A percentile compares a stretch with the other conserved stretches of the same genome.
These are phyloP conservation scores for Xylaria digitata DNA, from an alignment of 2,329 filamentous ascomycete genomes.

Conservation along the genomic window DNA sequence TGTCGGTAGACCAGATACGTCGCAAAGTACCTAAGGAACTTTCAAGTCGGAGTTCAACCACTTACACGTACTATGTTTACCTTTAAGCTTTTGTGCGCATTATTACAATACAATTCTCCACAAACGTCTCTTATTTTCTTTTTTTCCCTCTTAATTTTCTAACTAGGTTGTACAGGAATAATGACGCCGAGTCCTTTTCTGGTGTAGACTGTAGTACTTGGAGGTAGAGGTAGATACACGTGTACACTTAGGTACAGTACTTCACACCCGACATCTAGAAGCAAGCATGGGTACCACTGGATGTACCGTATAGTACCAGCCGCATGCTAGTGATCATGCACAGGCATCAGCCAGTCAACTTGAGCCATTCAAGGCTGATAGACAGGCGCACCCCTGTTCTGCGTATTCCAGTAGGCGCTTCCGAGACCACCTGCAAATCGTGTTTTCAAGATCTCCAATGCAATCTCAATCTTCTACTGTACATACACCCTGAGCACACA, in stretches of 20 bases:
- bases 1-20: not conserved
- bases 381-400: conserved; percentile 20
- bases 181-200: not conserved
- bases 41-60: not conserved
- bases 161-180: not conserved
- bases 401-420: conserved; percentile 25
- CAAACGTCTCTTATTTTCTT: too few species aligned
- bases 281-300: not conserved
- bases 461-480: conserved; percentile 46
- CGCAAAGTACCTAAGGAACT: not conserved
- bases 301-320: conserved; percentile 6
- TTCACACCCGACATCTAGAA: not conserved
- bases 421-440: conserved; percentile 27
- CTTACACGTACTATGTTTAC: not conserved
- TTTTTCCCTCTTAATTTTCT: not conserved
- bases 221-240: not conserved
- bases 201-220: too few species aligned
- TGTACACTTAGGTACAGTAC: not conserved
- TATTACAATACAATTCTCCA: too few species aligned
- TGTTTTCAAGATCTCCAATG: conserved; percentile 43
- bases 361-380: conserved; percentile 30
- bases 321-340: conserved; percentile 30
- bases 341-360: conserved; percentile 24
- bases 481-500: conserved; percentile 11
- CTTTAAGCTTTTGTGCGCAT: not conserved